Percentiles rank a stretch among this genome's conserved stretches.
Conservation (phyloP, 2,329 filamentous ascomycete genomes). For the Nakataea oryzae region DNA sequence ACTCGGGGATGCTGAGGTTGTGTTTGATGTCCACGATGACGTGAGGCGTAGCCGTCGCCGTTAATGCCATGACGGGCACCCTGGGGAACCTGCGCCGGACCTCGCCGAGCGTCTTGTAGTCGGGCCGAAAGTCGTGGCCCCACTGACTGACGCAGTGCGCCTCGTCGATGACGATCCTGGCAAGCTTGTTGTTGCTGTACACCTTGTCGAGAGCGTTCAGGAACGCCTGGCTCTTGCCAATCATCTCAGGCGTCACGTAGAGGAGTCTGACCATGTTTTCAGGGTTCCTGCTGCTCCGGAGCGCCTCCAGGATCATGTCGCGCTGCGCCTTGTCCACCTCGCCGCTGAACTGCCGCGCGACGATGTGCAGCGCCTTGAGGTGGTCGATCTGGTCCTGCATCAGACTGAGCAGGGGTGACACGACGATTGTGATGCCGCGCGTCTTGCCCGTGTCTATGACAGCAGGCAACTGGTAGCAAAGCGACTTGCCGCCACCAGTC, state of each 20-base stretch:
- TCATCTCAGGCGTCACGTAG: conserved; percentile 96
- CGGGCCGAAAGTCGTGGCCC: conserved; percentile 95
- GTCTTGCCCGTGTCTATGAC: conserved; percentile 74
- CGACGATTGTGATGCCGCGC: conserved; percentile 77
- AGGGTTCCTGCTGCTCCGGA: conserved; percentile 48
- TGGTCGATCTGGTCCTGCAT: conserved; percentile 97
- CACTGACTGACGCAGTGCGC: conserved; percentile 99
- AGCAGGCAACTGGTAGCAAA: conserved; percentile 92
- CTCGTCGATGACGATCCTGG: conserved; percentile 91
- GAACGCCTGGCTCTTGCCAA: conserved; percentile 69
- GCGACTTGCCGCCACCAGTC: conserved; percentile 89
- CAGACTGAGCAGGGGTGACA: conserved; percentile 88
- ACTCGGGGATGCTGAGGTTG: conserved; percentile 74
- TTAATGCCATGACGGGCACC: conserved; percentile 89
- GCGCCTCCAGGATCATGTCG: conserved; percentile 51
- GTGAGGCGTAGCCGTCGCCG: conserved; percentile 87
- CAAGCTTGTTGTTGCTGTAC: conserved; percentile 62
- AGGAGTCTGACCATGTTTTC: conserved; percentile 76
- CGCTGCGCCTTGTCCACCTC: conserved; percentile 57
- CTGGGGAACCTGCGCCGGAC: conserved; percentile 62
- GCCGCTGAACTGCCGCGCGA: conserved; percentile 73
- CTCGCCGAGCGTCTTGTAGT: conserved; percentile 80
- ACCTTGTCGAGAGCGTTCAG: conserved; percentile 54
- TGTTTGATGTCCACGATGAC: conserved; percentile 87
- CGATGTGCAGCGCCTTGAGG: conserved; percentile 61